Evolutionary conservation across 2,329 filamentous ascomycete genomes (phyloP), one percentile per base, ranked within the genome.

Genomic region (Alternaria sp.): DNA sequence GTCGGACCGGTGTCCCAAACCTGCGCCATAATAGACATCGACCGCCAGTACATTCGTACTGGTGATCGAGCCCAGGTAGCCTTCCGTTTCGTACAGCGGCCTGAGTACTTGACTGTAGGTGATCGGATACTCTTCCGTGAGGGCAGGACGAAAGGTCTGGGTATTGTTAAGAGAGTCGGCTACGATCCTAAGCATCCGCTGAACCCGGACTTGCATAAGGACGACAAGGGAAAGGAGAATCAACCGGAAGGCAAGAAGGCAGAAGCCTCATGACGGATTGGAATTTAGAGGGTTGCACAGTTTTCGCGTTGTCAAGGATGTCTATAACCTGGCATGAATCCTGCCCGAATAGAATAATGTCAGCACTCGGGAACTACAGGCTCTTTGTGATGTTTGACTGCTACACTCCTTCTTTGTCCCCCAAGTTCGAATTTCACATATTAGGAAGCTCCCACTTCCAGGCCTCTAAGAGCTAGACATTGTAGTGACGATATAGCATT

Each of bases 21-120:
- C 0, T 99, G 95, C 73, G 89, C 93, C 10, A 97, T 99, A 73
- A 96, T 99, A 71, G 95, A 97, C 72, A 95, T 99, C 66, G 95
- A 99, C 75, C 88, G 94, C n/a, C 90, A 91, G 26, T 95, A 93
- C 71, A 97, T 99, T 65, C 88, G 95, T 7, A 97, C 94, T 0
- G 95, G 95, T 9, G 95, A 98, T 76, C 85, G 94, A n/a, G 95
- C 95, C 2, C 89, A 89, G 0, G 95, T 99, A 1, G 95, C 94
- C 0, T 99, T 99, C 80, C 88, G 90, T 9, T 99, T 99, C 73
- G 90, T 97, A 3, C 95, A 97, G 77, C 83, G 94, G 23, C 95
- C 95, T 2, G 95, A 99, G 79, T 99, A 96, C 67, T 80, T 99
- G 11, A 90, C 88, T 0, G 89, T 92, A 0, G 95, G 95, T 0